Base-by-base conservation (phyloP, 208 protist genomes). In the Acanthamoeba lenticulata region DNA sequence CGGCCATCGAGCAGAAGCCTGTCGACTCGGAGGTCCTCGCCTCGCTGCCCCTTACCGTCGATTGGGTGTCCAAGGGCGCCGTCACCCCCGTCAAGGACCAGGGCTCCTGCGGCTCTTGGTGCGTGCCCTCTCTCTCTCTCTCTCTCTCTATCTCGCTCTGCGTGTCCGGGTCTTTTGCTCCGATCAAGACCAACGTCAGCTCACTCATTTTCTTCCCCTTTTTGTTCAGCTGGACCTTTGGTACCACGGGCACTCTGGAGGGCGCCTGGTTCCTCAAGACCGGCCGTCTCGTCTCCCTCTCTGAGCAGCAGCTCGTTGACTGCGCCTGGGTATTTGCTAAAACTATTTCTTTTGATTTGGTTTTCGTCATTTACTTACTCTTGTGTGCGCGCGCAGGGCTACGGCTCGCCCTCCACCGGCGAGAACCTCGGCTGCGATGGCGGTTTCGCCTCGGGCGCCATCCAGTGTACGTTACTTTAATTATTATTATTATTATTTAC, bases 11-110 rank as follows among this genome's bases (percentile, higher is more conserved):
- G 27, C 44, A 86, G n/a, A 19, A 57, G 44, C 11, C 52, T 60
- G 38, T 86, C 45, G 77, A 86, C n/a, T 3, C 17, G 77, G 32
- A 44, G 77, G 19, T 4, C 7, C 77, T 86, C n/a, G 77, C 77
- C 27, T 19, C 91, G 27, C 74, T 97, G 27, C 96, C 97, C 24
- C 36, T 1, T 40, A 13, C 38, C 9, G 67, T 96, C 32, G 98
- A 99, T 95, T 99, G 98, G 98, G 97, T 97, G 57, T 65, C 96
- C 62, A 81, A 98, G 42, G 97, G 97, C 72, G 97, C 97, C 29
- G 98, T 99, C 85, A 98, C 98, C 15, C 95, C 92, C 11, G 98
- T 99, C 72, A 99, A 99, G 97, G 95, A 99, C 94, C 98, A 99
- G 96, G 98, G 98, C 57, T 95, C 94, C 42, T 99, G 99, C 97